phyloP scores from a whole-genome alignment of 345 rosid species.

The Arabis hirsuta region DNA sequence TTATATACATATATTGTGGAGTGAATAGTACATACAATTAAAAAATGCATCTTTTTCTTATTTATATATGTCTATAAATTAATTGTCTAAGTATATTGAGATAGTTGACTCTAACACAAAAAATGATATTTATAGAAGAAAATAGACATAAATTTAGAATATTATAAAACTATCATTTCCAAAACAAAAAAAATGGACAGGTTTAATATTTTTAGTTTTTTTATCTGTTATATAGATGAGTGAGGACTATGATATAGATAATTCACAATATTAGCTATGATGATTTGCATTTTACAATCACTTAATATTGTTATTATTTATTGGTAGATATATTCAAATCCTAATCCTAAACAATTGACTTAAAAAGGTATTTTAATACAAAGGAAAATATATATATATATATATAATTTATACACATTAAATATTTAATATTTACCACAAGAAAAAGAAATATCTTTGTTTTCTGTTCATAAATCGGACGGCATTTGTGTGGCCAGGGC shows the following conservation, averaged over 20 bases:
- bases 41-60: background rate
- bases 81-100: too few relatives aligned
- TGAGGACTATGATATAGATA: background rate
- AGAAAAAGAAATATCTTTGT: slow-evolving; percentile 1
- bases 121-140: too few relatives aligned
- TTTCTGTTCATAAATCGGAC: slow-evolving; percentile 27
- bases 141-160: too few relatives aligned
- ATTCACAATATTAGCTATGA: background rate
- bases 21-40: background rate
- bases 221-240: too few relatives aligned
- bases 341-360: background rate
- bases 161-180: background rate
- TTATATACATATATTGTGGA: slow-evolving; percentile 7
- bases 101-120: too few relatives aligned
- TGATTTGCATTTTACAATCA: background rate
- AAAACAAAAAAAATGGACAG: background rate
- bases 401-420: background rate
- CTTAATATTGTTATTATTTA: too few relatives aligned
- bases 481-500: slow-evolving; percentile 47
- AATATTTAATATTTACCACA: background rate
- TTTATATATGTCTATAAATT: too few relatives aligned
- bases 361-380: background rate
- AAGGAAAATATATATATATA: background rate
- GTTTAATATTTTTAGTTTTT: background rate
- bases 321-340: too few relatives aligned